Evolutionary conservation across 345 rosid species (phyloP).

Genomic region (Leavenworthia alabamica): DNA sequence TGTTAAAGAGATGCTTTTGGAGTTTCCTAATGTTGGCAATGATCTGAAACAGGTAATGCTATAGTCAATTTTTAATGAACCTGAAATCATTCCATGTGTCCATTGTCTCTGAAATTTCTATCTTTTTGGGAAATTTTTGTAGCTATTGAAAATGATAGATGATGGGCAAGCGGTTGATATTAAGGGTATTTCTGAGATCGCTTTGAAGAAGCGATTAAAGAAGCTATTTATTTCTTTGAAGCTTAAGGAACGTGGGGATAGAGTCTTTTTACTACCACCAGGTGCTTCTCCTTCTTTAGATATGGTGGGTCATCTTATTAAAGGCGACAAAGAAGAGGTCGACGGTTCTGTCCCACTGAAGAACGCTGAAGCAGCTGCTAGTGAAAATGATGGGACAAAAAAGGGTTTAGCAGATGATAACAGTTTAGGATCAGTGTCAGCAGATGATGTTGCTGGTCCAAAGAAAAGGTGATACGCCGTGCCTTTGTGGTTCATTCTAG

Average conservation of each 20-base stretch:
- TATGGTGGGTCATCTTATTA: conserved; percentile 54
- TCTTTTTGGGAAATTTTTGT: not conserved
- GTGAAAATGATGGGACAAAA: conserved; percentile 5
- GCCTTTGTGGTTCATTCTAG: not conserved
- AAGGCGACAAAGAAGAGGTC: conserved; percentile 31
- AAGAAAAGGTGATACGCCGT: conserved; percentile 47
- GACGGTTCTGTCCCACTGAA: conserved; percentile 32
- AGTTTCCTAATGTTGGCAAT: conserved; percentile 56
- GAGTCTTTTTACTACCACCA: conserved; percentile 55
- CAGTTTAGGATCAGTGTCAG: conserved; percentile 21
- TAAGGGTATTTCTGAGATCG: conserved; percentile 63
- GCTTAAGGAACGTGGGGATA: conserved; percentile 60
- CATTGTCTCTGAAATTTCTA: not conserved
- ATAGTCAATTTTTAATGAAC: not conserved
- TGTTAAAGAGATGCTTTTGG: conserved; percentile 41
- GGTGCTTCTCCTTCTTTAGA: conserved; percentile 48
- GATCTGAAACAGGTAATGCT: conserved; percentile 61
- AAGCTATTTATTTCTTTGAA: conserved; percentile 60
- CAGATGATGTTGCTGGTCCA: conserved; percentile 47
- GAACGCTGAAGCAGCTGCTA: conserved; percentile 21
- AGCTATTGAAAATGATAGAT: conserved; percentile 89
- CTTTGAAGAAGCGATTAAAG: conserved; percentile 55
- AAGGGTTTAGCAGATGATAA: conserved; percentile 29
- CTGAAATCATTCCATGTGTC: not conserved
- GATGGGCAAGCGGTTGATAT: conserved; percentile 93